Percentiles rank a stretch among this genome's conserved stretches.
phyloP scores from a whole-genome alignment of 225 moss, liverwort and hornwort genomes.

The Bryoerythrophyllum caledonicum region DNA sequence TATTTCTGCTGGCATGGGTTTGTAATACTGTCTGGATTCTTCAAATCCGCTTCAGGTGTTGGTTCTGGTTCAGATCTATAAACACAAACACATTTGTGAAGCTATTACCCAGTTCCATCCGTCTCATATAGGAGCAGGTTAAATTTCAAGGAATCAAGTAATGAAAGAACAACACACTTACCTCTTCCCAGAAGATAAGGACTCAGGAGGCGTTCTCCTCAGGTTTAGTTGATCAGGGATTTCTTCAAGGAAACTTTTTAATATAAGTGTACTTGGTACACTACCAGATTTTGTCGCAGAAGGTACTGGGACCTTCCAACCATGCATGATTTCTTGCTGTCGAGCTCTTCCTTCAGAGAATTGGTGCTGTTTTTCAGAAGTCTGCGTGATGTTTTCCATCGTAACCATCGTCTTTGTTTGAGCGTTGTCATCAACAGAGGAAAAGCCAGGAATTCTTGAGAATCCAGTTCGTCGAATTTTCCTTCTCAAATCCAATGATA shows the following conservation, averaged over 20 bases:
- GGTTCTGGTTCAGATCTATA: constrained; percentile 27
- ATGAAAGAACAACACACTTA: constrained; percentile 23
- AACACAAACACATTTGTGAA: neutral
- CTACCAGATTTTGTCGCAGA: constrained; percentile 1
- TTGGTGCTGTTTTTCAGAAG: constrained; percentile 19
- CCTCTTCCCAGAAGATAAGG: constrained; percentile 27
- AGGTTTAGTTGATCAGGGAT: constrained; percentile 22
- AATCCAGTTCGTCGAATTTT: constrained; percentile 50
- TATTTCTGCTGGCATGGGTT: constrained; percentile 25
- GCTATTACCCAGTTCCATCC: neutral
- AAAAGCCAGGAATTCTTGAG: constrained; percentile 34
- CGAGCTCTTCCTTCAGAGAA: constrained; percentile 16
- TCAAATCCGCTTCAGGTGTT: constrained; percentile 27
- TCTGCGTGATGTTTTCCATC: constrained; percentile 19
- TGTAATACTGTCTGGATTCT: constrained; percentile 23
- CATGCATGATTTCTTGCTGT: constrained; percentile 13
- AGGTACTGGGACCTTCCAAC: constrained; percentile 2
- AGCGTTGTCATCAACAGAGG: constrained; percentile 15
- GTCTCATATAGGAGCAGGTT: constrained; percentile 6
- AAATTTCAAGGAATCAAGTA: neutral
- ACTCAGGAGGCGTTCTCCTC: constrained; percentile 12
- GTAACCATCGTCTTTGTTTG: constrained; percentile 15
- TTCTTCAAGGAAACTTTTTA: neutral
- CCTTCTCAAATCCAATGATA: constrained; percentile 39
- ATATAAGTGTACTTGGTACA: constrained; percentile 5